phyloP scores from a whole-genome alignment of 1,284 basidiomycete species.

The Tilletia caries region DNA sequence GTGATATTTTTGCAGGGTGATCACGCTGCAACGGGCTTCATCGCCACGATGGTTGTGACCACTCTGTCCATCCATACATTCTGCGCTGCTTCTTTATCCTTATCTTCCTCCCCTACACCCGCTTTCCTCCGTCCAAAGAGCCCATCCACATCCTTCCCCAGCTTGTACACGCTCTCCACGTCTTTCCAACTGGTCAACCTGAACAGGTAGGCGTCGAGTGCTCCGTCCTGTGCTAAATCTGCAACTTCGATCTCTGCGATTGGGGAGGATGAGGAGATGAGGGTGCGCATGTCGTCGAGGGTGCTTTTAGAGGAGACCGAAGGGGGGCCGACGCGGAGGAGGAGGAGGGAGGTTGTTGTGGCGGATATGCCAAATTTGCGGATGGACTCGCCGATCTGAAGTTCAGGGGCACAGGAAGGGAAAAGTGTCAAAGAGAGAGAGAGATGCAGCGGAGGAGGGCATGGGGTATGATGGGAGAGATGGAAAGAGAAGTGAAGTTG shows the following conservation, averaged over 20 bases:
- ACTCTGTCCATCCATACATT: conserved; percentile 9
- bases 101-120: not conserved
- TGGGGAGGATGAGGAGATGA: conserved; percentile 26
- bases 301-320: not conserved
- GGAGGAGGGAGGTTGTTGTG: not conserved
- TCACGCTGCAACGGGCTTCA: conserved; percentile 29
- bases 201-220: not conserved
- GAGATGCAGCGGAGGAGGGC: conserved; percentile 27
- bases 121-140: not conserved
- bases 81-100: conserved; percentile 16
- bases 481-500: not conserved
- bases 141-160: conserved; percentile 19
- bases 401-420: not conserved
- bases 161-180: conserved; percentile 37
- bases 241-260: conserved; percentile 17
- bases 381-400: conserved; percentile 8
- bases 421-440: not conserved
- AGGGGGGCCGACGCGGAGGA: not conserved
- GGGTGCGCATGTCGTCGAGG: conserved; percentile 16
- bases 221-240: not conserved
- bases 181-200: conserved; percentile 32
- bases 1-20: no score
- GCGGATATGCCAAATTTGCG: not conserved
- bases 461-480: not conserved
- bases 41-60: conserved; percentile 31